A percentile compares a stretch with the other conserved stretches of the same genome.
These are phyloP conservation scores for Trametes meyenii DNA, from an alignment of 768 basidiomycete species.

Conservation along the genomic window DNA sequence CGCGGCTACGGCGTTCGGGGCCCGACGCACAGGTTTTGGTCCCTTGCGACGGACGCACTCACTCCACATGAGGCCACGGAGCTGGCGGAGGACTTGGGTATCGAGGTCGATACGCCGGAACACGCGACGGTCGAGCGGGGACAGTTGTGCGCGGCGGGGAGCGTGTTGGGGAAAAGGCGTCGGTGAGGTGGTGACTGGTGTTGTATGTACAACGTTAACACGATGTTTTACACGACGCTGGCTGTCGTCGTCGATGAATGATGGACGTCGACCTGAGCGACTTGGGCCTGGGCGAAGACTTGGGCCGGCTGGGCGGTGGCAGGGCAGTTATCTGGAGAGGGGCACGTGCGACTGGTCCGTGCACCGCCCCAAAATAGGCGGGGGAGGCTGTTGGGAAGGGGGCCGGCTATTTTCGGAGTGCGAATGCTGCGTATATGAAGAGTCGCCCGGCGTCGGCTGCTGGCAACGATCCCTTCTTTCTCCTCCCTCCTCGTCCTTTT, in stretches of 20 bases:
- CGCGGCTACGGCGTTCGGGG: too few species aligned
- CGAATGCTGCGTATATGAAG: conserved; percentile 27
- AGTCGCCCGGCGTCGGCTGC: neutral
- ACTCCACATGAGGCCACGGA: conserved; percentile 62
- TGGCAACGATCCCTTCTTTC: conserved; percentile 17
- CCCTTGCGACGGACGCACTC: conserved; percentile 66
- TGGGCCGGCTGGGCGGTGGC: neutral
- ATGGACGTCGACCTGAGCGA: too few species aligned
- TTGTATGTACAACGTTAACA: neutral
- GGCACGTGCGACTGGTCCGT: conserved; percentile 17
- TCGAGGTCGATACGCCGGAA: conserved; percentile 77
- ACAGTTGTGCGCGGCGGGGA: conserved; percentile 49
- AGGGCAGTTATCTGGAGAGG: neutral
- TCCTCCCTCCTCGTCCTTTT: conserved; percentile 14
- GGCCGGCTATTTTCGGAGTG: conserved; percentile 21
- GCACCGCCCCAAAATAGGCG: conserved; percentile 15
- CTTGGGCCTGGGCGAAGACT: neutral
- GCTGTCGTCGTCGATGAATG: too few species aligned
- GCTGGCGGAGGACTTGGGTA: conserved; percentile 80
- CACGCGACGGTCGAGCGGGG: conserved; percentile 67
- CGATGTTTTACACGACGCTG: too few species aligned
- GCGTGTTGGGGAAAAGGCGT: conserved; percentile 31
- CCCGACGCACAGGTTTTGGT: conserved; percentile 63
- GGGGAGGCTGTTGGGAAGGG: conserved; percentile 3
- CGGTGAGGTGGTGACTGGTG: conserved; percentile 13